Base-by-base conservation (phyloP, 2,329 filamentous ascomycete genomes). In the Diaporthe longicolla region DNA sequence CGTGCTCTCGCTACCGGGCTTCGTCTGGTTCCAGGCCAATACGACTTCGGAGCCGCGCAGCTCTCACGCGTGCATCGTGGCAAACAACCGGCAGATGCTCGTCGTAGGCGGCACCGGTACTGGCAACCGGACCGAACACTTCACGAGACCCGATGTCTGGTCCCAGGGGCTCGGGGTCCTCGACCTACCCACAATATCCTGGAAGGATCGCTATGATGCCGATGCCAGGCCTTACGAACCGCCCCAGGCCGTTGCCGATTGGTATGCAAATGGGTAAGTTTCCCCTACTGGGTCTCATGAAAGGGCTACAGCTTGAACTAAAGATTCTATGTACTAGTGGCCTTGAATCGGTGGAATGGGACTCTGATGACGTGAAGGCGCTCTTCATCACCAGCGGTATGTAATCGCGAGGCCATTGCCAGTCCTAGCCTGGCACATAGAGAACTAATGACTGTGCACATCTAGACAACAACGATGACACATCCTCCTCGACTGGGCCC, bases 21-120 rank as follows among this genome's bases (percentile, higher is more conserved):
- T 58, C 55, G 32, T 58, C 55, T 58, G 55, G 55, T 37, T 58
- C 55, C 55, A 7, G 32, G 55, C 55, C 29, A 35, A 58, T 10
- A 58, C 55, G 29, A 58, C 55, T 3, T 58, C 32, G 19, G 19
- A n/a, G 32, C 32, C 55, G 19, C 55, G 55, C 19, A 58, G 55
- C 55, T 58, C 55, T 37, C 55, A 58, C 55, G 19, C 55, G 29
- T 58, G 55, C 32, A 58, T 58, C 32, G 55, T 58, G 19, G 21
- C 45, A 1, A 48, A 37, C 55, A 58, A 37, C 32, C 29, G 29
- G 3, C 55, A 58, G 55, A 58, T 58, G 55, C 1, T 58, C 29
- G 55, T 58, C 55, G 55, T 58, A 9, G 55, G 55, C 10, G 55
- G 55, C 32, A 58, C 55, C 3, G 32, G 55, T 9, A 15, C 55